Conservation (phyloP, 2,329 filamentous ascomycete species). For the Dendrostoma leiphaemia region DNA sequence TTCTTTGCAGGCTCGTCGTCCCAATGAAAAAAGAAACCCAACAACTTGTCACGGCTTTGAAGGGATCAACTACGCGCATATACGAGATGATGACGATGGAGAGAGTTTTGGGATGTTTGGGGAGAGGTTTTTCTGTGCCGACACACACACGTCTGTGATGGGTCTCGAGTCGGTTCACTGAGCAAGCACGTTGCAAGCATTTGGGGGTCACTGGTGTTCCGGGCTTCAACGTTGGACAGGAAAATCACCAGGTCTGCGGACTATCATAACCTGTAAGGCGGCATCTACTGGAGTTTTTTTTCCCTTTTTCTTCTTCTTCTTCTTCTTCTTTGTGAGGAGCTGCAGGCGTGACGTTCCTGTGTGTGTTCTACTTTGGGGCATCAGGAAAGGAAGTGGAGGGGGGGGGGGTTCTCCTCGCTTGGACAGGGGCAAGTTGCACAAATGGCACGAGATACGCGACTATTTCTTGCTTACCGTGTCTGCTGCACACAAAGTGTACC, state of each 20-base stretch:
- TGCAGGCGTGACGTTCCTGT: neutral
- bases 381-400: neutral
- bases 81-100: too few relatives aligned
- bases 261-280: neutral
- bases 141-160: neutral
- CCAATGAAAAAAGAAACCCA: too few relatives aligned
- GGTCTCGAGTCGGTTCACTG: neutral
- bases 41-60: neutral
- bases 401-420: neutral
- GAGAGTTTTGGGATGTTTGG: too few relatives aligned
- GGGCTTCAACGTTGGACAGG: too few relatives aligned
- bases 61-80: too few relatives aligned
- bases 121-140: neutral
- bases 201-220: neutral
- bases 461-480: too few relatives aligned
- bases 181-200: neutral
- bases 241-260: neutral
- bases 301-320: neutral
- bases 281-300: neutral
- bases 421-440: neutral
- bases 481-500: too few relatives aligned
- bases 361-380: neutral
- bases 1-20: conserved; percentile 51
- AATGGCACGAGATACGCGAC: neutral
- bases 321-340: neutral